A percentile compares a stretch with the other conserved stretches of the same genome.
Conservation (phyloP, 192 early-diverging fungal species). For the Pecoramyces ruminantium region DNA sequence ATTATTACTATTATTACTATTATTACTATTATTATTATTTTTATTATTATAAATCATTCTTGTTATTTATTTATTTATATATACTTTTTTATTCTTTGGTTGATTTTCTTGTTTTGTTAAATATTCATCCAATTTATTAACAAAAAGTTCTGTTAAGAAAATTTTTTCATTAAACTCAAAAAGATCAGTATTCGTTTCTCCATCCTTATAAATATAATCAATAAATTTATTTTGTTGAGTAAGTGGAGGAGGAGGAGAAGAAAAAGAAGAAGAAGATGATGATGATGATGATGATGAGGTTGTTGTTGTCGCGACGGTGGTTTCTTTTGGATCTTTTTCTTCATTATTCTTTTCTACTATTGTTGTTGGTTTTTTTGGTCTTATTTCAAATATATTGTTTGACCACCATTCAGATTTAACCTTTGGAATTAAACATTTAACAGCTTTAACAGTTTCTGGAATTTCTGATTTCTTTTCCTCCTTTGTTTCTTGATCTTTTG, state of each 20-base stretch:
- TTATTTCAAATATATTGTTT: not conserved
- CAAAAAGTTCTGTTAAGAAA: not conserved
- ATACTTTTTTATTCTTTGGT: not conserved
- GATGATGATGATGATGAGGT: no score
- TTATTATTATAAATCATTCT: no score
- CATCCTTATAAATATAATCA: not conserved
- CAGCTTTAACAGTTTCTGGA: not conserved
- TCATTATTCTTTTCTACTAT: not conserved
- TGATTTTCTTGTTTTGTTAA: not conserved
- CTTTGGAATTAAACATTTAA: not conserved
- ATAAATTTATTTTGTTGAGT: no score
- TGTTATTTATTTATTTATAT: not conserved
- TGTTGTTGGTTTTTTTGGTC: not conserved
- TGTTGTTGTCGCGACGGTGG: no score
- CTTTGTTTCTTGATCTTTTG: not conserved
- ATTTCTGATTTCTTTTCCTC: not conserved
- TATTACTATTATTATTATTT: no score
- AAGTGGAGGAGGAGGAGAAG: no score
- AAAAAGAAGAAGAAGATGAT: no score
- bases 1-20: no score
- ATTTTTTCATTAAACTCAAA: not conserved
- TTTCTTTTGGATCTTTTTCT: not conserved
- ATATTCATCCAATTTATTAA: not conserved
- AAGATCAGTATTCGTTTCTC: not conserved
- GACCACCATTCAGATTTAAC: not conserved